A percentile compares a stretch with the other conserved stretches of the same genome.
These are phyloP conservation scores for Phialocephala sp. DNA, from an alignment of 2,329 filamentous ascomycete genomes.

Conservation along the genomic window DNA sequence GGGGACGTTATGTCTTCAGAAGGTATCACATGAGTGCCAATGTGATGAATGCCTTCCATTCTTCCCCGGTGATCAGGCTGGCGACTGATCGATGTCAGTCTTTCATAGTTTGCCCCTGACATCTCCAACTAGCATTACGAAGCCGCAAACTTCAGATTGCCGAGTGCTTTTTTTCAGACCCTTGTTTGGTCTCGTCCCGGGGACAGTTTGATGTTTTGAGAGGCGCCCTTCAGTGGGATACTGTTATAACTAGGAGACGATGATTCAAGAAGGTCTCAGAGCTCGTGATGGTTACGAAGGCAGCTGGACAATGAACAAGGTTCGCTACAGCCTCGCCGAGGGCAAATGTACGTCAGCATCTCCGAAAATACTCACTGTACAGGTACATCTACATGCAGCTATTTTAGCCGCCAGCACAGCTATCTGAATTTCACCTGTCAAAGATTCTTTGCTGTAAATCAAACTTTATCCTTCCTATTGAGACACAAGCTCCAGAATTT, in stretches of 20 bases:
- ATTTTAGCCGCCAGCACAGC: not conserved
- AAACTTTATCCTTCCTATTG: not conserved
- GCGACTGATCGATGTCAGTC: slow-evolving; percentile 2
- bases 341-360: slow-evolving; percentile 12
- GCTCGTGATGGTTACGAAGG: not conserved
- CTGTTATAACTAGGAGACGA: not conserved
- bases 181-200: not conserved
- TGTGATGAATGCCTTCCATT: not conserved
- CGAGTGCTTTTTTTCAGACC: not conserved
- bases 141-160: not conserved
- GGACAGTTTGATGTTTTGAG: not conserved
- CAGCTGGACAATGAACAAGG: not conserved
- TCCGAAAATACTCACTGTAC: not conserved
- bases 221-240: not conserved
- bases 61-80: not conserved
- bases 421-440: not conserved
- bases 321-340: slow-evolving; percentile 17
- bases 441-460: not conserved
- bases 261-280: not conserved
- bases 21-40: slow-evolving; percentile 3
- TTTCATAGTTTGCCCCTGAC: slow-evolving; percentile 1
- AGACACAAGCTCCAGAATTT: not conserved
- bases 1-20: not conserved
- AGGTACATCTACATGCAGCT: not conserved
- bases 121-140: not conserved